Conservation (phyloP, 148 eudicot genomes). For the Gaultheria prostrata region DNA sequence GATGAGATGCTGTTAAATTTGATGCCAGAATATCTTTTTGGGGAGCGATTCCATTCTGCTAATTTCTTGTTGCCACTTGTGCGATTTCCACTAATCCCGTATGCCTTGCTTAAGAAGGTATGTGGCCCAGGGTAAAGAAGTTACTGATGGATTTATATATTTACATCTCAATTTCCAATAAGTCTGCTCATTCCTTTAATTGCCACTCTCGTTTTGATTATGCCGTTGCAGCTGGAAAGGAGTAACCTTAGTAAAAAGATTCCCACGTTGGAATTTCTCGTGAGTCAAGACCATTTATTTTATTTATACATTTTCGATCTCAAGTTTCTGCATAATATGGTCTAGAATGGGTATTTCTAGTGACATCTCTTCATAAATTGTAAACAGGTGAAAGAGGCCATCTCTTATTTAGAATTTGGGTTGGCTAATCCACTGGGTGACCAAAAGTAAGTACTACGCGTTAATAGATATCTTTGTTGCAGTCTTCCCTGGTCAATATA, state of each 20-base stretch:
- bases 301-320: background rate
- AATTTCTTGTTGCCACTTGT: constrained; percentile 52
- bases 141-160: background rate
- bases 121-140: background rate
- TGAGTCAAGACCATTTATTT: constrained; percentile 32
- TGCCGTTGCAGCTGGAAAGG: constrained; percentile 58
- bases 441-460: constrained; percentile 48
- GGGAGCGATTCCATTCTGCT: constrained; percentile 63
- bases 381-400: constrained; percentile 76
- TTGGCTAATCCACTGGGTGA: constrained; percentile 36
- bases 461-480: background rate
- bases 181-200: background rate
- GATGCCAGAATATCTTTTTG: constrained; percentile 57
- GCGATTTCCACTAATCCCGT: constrained; percentile 74
- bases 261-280: constrained; percentile 50
- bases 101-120: constrained; percentile 71
- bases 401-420: constrained; percentile 46
- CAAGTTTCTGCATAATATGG: background rate
- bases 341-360: background rate
- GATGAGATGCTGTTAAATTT: constrained; percentile 52
- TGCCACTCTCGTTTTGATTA: background rate
- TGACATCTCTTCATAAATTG: constrained; percentile 8
- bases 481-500: background rate
- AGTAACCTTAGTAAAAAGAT: constrained; percentile 52
- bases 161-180: background rate